phyloP scores from a whole-genome alignment of 2,329 filamentous ascomycete genomes.

The Bipolaris gigantea region DNA sequence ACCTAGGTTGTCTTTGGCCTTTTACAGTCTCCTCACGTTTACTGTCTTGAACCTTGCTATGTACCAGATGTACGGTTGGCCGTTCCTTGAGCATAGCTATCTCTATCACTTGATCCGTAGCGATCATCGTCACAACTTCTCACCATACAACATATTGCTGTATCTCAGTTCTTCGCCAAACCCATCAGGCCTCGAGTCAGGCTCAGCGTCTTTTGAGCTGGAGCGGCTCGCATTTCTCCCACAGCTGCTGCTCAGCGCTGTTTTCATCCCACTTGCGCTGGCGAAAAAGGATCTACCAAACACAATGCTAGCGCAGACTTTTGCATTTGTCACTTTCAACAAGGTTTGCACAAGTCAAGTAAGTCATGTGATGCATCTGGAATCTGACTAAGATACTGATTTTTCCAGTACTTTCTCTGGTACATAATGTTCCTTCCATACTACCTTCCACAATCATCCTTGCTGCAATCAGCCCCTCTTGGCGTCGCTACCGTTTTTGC shows the following conservation, averaged over 20 bases:
- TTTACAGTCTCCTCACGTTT: conserved; percentile 74
- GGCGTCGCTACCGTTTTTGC: conserved; percentile 67
- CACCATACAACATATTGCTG: conserved; percentile 88
- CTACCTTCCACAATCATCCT: conserved; percentile 78
- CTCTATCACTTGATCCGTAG: conserved; percentile 90
- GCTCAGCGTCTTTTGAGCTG: conserved; percentile 52
- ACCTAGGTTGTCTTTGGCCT: conserved; percentile 59
- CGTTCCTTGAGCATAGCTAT: conserved; percentile 88
- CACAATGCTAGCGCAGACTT: conserved; percentile 91
- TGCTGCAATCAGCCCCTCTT: conserved; percentile 61
- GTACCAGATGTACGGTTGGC: conserved; percentile 72
- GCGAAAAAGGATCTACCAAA: conserved; percentile 80
- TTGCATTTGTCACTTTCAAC: conserved; percentile 96
- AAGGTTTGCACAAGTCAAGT: conserved; percentile 99
- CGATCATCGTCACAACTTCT: conserved; percentile 98
- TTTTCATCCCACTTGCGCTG: conserved; percentile 73
- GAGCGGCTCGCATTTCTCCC: conserved; percentile 88
- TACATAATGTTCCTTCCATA: conserved; percentile 93
- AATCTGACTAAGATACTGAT: conserved; percentile 5
- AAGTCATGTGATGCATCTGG: conserved; percentile 36
- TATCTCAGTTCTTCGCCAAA: conserved; percentile 75
- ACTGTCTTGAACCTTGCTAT: conserved; percentile 72
- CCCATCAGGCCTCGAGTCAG: conserved; percentile 23
- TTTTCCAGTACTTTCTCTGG: conserved; percentile 88
- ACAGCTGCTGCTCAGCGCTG: conserved; percentile 76